These are phyloP conservation scores for Cercis canadensis DNA, from an alignment of 306 rosid genomes.

Conservation along the genomic window DNA sequence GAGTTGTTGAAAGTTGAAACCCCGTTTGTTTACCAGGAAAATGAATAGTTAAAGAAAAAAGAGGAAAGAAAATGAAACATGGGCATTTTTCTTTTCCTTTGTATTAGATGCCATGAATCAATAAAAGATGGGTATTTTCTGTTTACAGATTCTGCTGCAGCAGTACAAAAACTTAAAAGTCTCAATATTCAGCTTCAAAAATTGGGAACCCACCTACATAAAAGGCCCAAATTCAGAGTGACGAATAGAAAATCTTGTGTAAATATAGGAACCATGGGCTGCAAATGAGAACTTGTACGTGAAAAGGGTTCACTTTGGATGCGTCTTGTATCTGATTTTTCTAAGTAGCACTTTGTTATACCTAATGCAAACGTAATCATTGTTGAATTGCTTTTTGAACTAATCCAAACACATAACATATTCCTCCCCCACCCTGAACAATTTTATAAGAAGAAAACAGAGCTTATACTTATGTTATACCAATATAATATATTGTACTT, in stretches of 20 bases:
- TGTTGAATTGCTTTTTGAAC: constrained; percentile 8
- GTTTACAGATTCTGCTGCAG: not conserved
- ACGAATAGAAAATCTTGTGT: too few relatives aligned
- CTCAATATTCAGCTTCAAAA: too few relatives aligned
- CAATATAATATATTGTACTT: not conserved
- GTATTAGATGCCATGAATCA: not conserved
- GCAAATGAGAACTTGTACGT: not conserved
- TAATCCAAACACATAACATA: not conserved
- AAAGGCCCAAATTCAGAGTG: not conserved
- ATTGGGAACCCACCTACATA: too few relatives aligned
- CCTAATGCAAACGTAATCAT: constrained; percentile 12
- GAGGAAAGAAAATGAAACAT: not conserved
- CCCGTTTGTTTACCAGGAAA: constrained; percentile 27
- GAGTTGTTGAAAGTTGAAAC: constrained; percentile 7
- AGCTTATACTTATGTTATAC: not conserved
- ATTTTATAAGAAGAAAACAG: not conserved
- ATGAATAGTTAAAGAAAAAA: not conserved
- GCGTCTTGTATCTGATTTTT: not conserved
- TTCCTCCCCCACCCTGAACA: not conserved
- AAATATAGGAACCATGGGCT: not conserved
- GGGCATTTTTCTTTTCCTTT: not conserved
- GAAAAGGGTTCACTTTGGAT: constrained; percentile 4
- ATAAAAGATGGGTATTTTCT: not conserved
- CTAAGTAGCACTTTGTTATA: constrained; percentile 5
- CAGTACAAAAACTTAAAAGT: too few relatives aligned